These are phyloP conservation scores for Cordyceps farinosa DNA, from an alignment of 2,329 filamentous ascomycete species.

Conservation along the genomic window DNA sequence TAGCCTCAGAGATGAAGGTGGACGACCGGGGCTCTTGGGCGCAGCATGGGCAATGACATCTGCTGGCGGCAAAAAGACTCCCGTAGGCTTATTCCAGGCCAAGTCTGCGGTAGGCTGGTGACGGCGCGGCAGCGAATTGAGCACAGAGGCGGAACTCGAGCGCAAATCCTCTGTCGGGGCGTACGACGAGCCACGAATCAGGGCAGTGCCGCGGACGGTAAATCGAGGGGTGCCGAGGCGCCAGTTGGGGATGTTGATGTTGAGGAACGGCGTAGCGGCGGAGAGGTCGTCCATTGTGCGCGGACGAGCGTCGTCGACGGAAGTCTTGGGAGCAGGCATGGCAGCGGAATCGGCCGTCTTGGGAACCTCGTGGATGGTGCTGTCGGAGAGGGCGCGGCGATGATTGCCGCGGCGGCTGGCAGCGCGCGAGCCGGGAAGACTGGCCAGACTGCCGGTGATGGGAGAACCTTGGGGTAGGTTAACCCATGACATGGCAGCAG, in stretches of 20 bases:
- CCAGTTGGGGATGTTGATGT: constrained; percentile 79
- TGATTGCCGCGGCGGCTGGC: constrained; percentile 36
- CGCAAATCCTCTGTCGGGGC: constrained; percentile 68
- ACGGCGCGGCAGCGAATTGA: constrained; percentile 37
- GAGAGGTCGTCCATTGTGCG: constrained; percentile 59
- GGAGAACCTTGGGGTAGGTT: constrained; percentile 39
- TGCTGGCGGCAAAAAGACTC: constrained; percentile 29
- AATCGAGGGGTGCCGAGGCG: constrained; percentile 79
- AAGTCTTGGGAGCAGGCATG: constrained; percentile 69
- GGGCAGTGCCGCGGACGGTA: constrained; percentile 69
- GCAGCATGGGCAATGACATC: constrained; percentile 27
- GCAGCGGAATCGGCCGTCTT: constrained; percentile 58
- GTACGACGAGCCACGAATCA: constrained; percentile 78
- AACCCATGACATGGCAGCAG: constrained; percentile 37
- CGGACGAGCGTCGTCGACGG: constrained; percentile 55
- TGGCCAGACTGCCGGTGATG: constrained; percentile 32
- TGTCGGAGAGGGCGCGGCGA: constrained; percentile 70
- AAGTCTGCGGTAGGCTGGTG: constrained; percentile 27
- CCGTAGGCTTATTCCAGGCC: constrained; percentile 4
- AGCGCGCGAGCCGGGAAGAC: constrained; percentile 29
- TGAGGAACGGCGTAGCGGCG: constrained; percentile 52
- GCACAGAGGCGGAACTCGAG: constrained; percentile 56
- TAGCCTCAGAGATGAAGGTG: constrained; percentile 39
- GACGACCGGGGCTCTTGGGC: constrained; percentile 25
- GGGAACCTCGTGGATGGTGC: constrained; percentile 65